Evolutionary conservation across 2,329 filamentous ascomycete genomes (phyloP).

Genomic region (Triangularia verruculosa): DNA sequence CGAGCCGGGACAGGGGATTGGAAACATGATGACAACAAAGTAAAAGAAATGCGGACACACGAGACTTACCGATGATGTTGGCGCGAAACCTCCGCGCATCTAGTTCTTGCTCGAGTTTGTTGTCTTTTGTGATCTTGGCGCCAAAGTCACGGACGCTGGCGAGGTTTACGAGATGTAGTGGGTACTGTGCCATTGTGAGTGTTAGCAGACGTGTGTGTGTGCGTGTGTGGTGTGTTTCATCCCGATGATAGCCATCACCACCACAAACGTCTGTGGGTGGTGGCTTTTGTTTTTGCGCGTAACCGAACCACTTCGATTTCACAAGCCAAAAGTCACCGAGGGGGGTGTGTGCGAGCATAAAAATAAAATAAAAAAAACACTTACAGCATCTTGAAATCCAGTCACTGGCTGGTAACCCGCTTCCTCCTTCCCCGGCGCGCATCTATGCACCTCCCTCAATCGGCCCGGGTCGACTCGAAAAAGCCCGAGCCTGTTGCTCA

Average conservation of each 20-base stretch:
- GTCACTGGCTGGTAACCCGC: conserved; percentile 63
- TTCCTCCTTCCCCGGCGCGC: conserved; percentile 55
- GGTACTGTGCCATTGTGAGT: conserved; percentile 54
- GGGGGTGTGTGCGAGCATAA: not conserved
- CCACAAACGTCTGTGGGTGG: not conserved
- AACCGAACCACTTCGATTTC: conserved; percentile 14
- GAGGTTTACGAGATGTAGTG: conserved; percentile 65
- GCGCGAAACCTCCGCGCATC: conserved; percentile 65
- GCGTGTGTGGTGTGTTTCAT: not conserved
- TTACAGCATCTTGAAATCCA: conserved; percentile 68
- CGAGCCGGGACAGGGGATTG: not conserved
- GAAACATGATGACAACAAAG: not conserved
- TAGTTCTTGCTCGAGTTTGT: conserved; percentile 46
- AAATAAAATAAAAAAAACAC: conserved; percentile 29
- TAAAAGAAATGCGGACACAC: not conserved
- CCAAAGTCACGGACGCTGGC: conserved; percentile 62
- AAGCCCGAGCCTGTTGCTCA: conserved; percentile 62
- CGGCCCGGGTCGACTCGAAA: conserved; percentile 63
- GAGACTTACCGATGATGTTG: conserved; percentile 62
- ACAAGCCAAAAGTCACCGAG: not conserved
- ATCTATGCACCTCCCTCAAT: conserved; percentile 57
- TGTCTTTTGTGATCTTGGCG: conserved; percentile 50
- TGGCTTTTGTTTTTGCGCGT: not conserved
- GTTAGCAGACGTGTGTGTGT: not conserved
- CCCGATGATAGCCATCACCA: not conserved